Evolutionary conservation across 192 early-diverging fungal genomes (phyloP).

Genomic region (Podila verticillata): DNA sequence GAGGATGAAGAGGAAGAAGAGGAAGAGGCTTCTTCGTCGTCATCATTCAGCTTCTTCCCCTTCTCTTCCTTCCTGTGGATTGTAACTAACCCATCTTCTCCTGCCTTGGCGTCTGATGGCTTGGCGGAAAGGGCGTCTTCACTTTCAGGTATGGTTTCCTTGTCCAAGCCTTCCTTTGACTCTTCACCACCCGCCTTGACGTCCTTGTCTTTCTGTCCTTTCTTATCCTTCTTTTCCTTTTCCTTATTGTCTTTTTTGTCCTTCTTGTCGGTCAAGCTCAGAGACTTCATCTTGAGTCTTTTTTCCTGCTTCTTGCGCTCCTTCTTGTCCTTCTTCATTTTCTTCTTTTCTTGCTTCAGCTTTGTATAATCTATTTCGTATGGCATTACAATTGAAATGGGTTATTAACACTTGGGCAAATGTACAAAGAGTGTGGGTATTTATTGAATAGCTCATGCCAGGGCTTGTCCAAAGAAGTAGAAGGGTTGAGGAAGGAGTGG

Average conservation of each 20-base stretch:
- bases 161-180: neutral
- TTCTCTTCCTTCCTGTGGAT: conserved; percentile 18
- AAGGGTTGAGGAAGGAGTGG: neutral
- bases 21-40: conserved; percentile 10
- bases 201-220: conserved; percentile 27
- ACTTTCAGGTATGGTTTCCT: no score
- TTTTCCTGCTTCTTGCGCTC: conserved; percentile 37
- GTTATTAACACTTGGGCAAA: neutral
- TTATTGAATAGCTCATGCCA: neutral
- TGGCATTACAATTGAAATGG: neutral
- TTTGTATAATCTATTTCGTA: conserved; percentile 28
- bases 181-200: conserved; percentile 1
- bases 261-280: conserved; percentile 20
- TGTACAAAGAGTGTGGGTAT: neutral
- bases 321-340: conserved; percentile 24
- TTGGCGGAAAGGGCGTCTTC: no score
- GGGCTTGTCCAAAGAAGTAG: neutral
- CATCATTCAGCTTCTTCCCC: conserved; percentile 7
- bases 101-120: no score
- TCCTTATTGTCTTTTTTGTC: conserved; percentile 38
- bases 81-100: conserved; percentile 19
- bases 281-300: conserved; percentile 23
- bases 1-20: conserved; percentile 22
- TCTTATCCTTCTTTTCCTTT: conserved; percentile 8
- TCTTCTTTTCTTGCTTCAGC: conserved; percentile 39